Percentiles rank a stretch among this genome's conserved stretches.
Evolutionary conservation across 78 protist species (phyloP).

Genomic region (Kipferlia bialata): DNA sequence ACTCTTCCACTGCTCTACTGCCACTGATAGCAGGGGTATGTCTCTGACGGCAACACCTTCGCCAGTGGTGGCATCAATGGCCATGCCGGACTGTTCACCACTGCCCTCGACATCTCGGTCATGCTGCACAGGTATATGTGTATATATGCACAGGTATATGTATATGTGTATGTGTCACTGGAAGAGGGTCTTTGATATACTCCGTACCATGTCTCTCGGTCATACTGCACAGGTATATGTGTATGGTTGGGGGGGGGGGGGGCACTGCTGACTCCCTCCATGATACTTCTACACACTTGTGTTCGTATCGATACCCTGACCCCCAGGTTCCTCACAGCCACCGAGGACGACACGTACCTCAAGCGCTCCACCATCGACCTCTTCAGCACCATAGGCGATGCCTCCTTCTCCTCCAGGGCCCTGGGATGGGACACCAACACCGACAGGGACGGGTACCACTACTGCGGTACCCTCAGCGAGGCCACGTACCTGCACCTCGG

Average conservation of each 20-base stretch:
- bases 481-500: background rate
- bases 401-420: conserved; percentile 4
- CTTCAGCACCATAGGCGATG: background rate
- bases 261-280: no score
- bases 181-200: no score
- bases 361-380: background rate
- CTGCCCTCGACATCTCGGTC: background rate
- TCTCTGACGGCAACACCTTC: background rate
- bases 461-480: background rate
- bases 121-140: background rate
- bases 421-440: conserved; percentile 7
- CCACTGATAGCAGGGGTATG: background rate
- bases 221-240: no score
- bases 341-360: background rate
- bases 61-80: conserved; percentile 4
- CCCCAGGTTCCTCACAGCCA: no score
- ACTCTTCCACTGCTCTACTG: no score
- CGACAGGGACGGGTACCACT: background rate
- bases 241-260: no score
- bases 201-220: no score
- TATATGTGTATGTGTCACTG: no score
- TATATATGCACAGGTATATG: no score
- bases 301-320: no score
- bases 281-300: no score
- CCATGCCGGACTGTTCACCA: conserved; percentile 2